Evolutionary conservation across 2,329 filamentous ascomycete genomes (phyloP).

Genomic region (Boeremia lycopersici): DNA sequence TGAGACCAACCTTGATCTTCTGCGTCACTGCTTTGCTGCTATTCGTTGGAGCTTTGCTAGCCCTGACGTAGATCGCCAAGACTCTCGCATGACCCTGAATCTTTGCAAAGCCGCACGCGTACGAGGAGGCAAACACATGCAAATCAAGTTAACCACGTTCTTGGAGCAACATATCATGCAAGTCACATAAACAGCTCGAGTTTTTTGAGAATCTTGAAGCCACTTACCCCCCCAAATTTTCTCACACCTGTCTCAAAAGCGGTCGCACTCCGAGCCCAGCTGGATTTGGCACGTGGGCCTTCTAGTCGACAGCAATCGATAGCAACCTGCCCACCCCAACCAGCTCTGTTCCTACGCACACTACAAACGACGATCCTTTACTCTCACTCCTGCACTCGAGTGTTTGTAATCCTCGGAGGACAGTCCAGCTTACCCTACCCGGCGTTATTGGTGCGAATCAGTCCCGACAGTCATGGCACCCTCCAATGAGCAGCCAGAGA

Average conservation of each 20-base stretch:
- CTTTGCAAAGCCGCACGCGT: constrained; percentile 8
- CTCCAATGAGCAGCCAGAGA: constrained; percentile 33
- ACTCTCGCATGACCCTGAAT: constrained; percentile 9
- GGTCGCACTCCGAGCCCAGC: constrained; percentile 28
- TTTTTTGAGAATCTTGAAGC: background rate
- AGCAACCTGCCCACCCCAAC: constrained; percentile 19
- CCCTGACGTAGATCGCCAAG: constrained; percentile 31
- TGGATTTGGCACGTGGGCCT: constrained; percentile 40
- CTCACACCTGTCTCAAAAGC: constrained; percentile 12
- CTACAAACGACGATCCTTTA: constrained; percentile 3
- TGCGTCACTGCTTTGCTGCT: background rate
- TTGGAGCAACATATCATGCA: background rate
- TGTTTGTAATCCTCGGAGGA: constrained; percentile 2
- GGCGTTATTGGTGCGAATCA: constrained; percentile 3
- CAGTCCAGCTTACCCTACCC: constrained; percentile 8
- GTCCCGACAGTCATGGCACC: constrained; percentile 29
- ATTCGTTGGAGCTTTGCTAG: constrained; percentile 7
- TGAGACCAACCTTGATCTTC: background rate
- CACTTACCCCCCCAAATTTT: background rate
- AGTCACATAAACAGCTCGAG: background rate
- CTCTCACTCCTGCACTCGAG: constrained; percentile 7
- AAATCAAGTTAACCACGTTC: constrained; percentile 13
- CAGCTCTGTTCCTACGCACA: constrained; percentile 9
- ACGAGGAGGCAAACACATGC: constrained; percentile 6
- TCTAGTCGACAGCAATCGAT: constrained; percentile 26